phyloP scores from a whole-genome alignment of 805 yeast species.

The Sugiyamaella qingdaonensis region DNA sequence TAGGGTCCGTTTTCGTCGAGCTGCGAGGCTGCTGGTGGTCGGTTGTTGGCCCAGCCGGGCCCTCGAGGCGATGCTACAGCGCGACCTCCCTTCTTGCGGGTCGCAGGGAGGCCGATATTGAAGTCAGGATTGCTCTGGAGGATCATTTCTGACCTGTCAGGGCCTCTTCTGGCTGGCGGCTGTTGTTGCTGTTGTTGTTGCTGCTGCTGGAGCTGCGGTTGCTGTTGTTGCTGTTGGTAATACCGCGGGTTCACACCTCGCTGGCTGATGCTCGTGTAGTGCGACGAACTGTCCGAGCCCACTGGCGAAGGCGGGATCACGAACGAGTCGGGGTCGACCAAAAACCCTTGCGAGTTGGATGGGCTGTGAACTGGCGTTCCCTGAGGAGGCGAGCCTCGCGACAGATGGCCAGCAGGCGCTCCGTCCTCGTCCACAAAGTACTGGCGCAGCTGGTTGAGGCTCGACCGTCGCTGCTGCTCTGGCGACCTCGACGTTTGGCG shows the following conservation, averaged over 20 bases:
- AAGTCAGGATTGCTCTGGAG: slow-evolving; percentile 24
- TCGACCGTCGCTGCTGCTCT: not conserved
- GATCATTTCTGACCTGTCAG: slow-evolving; percentile 17
- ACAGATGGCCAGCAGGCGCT: not conserved
- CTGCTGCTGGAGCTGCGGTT: slow-evolving; percentile 3
- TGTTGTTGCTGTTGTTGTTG: slow-evolving; percentile 13
- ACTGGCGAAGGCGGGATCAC: slow-evolving; percentile 16
- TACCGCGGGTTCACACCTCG: slow-evolving; percentile 18
- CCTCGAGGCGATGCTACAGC: slow-evolving; percentile 2
- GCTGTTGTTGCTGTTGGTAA: slow-evolving; percentile 10
- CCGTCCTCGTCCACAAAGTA: slow-evolving; percentile 12
- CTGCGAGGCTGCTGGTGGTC: slow-evolving; percentile 9
- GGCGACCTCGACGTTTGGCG: not conserved
- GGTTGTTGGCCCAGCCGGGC: not conserved
- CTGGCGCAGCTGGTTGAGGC: slow-evolving; percentile 9
- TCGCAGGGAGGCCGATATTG: slow-evolving; percentile 7
- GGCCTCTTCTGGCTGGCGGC: slow-evolving; percentile 14
- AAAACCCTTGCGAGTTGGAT: slow-evolving; percentile 1
- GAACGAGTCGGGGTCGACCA: slow-evolving; percentile 1
- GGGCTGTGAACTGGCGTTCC: slow-evolving; percentile 1
- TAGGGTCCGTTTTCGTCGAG: slow-evolving; percentile 9
- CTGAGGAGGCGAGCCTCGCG: too few relatives aligned
- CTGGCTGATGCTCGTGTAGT: slow-evolving; percentile 22
- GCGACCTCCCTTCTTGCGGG: slow-evolving; percentile 6
- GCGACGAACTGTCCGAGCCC: slow-evolving; percentile 19